A percentile compares a stretch with the other conserved stretches of the same genome.
These are phyloP conservation scores for Geranium incanum DNA, from an alignment of 441 rosid species.

Conservation along the genomic window DNA sequence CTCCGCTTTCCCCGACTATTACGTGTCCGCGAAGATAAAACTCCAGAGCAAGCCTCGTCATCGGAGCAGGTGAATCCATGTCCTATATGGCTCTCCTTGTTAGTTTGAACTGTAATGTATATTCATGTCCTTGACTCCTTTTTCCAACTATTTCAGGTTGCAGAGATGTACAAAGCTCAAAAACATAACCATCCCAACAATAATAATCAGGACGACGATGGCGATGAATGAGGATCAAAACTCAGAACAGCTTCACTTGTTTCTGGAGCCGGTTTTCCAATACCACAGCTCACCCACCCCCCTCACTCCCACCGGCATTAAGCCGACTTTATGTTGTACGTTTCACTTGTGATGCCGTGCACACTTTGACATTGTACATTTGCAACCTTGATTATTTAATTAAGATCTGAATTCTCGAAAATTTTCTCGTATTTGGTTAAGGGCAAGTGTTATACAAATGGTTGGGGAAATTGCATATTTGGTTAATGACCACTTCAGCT, in stretches of 20 bases:
- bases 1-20: constrained; percentile 81
- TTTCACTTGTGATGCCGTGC: background rate
- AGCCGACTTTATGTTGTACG: background rate
- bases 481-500: no score
- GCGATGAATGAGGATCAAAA: constrained; percentile 28
- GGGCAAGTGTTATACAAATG: no score
- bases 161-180: constrained; percentile 79
- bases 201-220: constrained; percentile 55
- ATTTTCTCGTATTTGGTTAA: background rate
- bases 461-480: background rate
- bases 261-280: constrained; percentile 11
- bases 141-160: constrained; percentile 45
- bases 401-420: background rate
- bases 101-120: constrained; percentile 2
- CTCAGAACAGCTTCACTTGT: constrained; percentile 2
- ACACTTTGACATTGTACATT: background rate
- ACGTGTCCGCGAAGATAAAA: constrained; percentile 74
- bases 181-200: constrained; percentile 61
- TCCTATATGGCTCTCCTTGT: constrained; percentile 11
- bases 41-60: constrained; percentile 74
- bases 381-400: background rate
- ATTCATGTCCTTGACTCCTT: constrained; percentile 4
- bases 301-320: background rate
- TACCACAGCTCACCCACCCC: background rate
- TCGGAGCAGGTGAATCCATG: constrained; percentile 59